Evolutionary conservation across 2,329 filamentous ascomycete species (phyloP), one percentile per base, ranked within the genome.

Genomic region (Karstenula rhodostoma): DNA sequence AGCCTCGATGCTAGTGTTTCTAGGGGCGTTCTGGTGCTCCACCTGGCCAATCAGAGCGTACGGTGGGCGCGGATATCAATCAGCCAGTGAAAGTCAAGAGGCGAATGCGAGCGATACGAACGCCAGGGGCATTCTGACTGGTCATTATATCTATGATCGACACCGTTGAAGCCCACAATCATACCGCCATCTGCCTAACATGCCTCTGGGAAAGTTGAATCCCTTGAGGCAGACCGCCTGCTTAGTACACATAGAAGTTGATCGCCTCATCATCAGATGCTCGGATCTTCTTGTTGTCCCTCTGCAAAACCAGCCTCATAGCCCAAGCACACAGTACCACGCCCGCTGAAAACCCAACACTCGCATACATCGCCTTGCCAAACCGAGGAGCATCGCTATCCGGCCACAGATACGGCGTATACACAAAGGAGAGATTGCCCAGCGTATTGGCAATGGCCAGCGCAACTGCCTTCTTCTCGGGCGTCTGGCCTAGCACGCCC

Each of bases 381-480:
- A 63, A 72, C 2, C 58, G 60, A n/a, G 69, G 69, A 40, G 56
- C 51, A 48, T 69, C 68, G 13, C 2, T 52, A n/a, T 65, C 62
- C 2, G 66, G 67, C 68, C 68, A 72, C 10, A 72, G 57, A 32
- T 72, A 72, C 35, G 68, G 67, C 12, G 68, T 73, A 53, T 71
- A 81, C 19, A 81, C 79, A 42, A 77, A 72, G 12, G 75, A 72
- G 42, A 76, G 61, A 46, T 80, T 80, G 7, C 76, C 78, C 22
- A 77, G 66, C 1, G 77, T 75, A 60, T 81, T 81, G 9, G 78
- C 77, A 23, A 80, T 75, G 1, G 78, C 76, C 23, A 80, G 68
- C 4, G 72, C 67, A 7, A 77, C 77, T 15, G 79, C 76, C 46
- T 77, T 78, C 66, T 81, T 82, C 57, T 80, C 78, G 37, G 75